These are phyloP conservation scores for Suhomyces sp. DNA, from an alignment of 805 yeast genomes.

Conservation along the genomic window DNA sequence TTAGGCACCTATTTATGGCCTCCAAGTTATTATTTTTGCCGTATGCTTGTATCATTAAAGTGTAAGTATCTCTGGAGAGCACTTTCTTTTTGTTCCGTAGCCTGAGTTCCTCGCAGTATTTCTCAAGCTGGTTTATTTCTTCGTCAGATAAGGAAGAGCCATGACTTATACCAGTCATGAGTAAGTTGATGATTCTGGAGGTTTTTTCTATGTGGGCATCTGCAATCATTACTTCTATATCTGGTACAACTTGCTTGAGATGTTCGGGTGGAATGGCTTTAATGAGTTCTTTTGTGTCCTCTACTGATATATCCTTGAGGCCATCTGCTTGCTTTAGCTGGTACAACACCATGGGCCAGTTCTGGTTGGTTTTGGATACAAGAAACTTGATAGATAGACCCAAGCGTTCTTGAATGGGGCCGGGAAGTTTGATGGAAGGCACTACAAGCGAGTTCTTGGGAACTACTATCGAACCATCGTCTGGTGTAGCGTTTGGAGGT, in stretches of 20 bases:
- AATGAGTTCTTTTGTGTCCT: constrained; percentile 37
- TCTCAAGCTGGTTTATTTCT: constrained; percentile 29
- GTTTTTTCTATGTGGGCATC: constrained; percentile 32
- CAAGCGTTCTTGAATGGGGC: constrained; percentile 30
- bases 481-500: neutral
- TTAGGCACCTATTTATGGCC: constrained; percentile 36
- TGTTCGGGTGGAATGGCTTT: constrained; percentile 40
- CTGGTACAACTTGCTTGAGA: constrained; percentile 30
- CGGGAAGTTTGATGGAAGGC: constrained; percentile 33
- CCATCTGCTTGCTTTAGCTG: constrained; percentile 37
- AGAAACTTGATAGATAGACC: constrained; percentile 41
- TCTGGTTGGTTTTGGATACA: constrained; percentile 35
- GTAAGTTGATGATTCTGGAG: constrained; percentile 32
- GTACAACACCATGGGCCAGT: constrained; percentile 48
- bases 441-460: constrained; percentile 12
- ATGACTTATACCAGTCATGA: constrained; percentile 34
- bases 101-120: constrained; percentile 24
- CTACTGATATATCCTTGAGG: constrained; percentile 24
- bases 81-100: constrained; percentile 16
- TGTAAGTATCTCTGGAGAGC: constrained; percentile 41
- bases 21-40: constrained; percentile 39
- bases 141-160: constrained; percentile 19
- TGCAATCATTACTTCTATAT: constrained; percentile 34
- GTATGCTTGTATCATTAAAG: constrained; percentile 44
- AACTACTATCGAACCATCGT: constrained; percentile 9